Percentiles rank a stretch among this genome's conserved stretches.
phyloP scores from a whole-genome alignment of 2,329 filamentous ascomycete genomes.

The Coniella lustricola region DNA sequence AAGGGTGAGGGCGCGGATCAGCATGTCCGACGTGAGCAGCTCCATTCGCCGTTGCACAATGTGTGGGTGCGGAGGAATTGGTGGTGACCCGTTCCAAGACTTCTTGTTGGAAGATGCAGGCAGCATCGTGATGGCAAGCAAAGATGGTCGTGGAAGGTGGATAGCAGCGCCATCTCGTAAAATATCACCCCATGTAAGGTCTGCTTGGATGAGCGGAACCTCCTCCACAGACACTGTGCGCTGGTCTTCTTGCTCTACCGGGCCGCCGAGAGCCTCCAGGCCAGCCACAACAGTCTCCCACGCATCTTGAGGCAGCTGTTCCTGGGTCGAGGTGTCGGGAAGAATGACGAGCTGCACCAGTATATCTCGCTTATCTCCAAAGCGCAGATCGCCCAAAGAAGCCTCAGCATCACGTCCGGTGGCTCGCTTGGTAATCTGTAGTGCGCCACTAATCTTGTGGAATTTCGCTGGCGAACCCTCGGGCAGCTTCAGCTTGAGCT shows the following conservation, averaged over 20 bases:
- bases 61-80: constrained; percentile 89
- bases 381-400: constrained; percentile 81
- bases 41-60: constrained; percentile 98
- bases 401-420: constrained; percentile 93
- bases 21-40: constrained; percentile 93
- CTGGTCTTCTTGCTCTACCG: constrained; percentile 78
- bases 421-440: constrained; percentile 94
- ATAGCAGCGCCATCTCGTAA: constrained; percentile 79
- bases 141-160: constrained; percentile 80
- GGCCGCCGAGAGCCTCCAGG: constrained; percentile 83
- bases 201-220: constrained; percentile 88
- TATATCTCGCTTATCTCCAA: constrained; percentile 91
- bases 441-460: constrained; percentile 92
- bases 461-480: constrained; percentile 98
- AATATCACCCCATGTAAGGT: constrained; percentile 89
- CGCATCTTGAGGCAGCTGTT: constrained; percentile 82
- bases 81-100: constrained; percentile 60
- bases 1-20: constrained; percentile 83
- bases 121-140: constrained; percentile 93
- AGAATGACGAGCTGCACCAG: constrained; percentile 89
- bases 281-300: constrained; percentile 98
- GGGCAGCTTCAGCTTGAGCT: constrained; percentile 85
- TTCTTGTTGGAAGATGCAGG: constrained; percentile 59
- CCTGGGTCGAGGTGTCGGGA: constrained; percentile 74
- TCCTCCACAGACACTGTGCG: constrained; percentile 84